Conservation (phyloP, 208 protist genomes). For the Trypanosoma cruzi region DNA sequence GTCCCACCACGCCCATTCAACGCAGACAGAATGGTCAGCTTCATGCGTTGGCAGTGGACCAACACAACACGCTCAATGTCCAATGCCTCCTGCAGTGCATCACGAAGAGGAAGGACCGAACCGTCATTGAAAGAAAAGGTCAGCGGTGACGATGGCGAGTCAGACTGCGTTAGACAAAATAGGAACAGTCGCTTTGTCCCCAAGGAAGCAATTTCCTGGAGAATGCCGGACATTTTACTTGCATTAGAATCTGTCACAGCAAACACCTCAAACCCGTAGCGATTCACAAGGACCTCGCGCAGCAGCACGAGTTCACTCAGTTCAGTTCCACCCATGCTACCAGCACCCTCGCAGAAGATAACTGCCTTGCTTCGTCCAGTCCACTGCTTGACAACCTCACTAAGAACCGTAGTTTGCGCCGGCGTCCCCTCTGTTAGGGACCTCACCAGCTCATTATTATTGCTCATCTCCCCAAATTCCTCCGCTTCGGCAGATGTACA, state of each 20-base stretch:
- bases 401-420: conserved; percentile 2
- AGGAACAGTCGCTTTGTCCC: conserved; percentile 35
- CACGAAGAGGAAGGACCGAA: conserved; percentile 25
- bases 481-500: conserved; percentile 22
- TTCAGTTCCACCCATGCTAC: conserved; percentile 19
- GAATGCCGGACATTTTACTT: conserved; percentile 5
- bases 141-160: conserved; percentile 7
- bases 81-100: conserved; percentile 11
- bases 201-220: conserved; percentile 2
- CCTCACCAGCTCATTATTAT: conserved; percentile 20
- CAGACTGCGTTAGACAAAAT: conserved; percentile 26
- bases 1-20: conserved; percentile 14
- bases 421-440: conserved; percentile 21
- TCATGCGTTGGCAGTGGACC: conserved; percentile 32
- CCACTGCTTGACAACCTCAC: conserved; percentile 29
- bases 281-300: conserved; percentile 38
- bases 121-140: conserved; percentile 33
- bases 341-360: conserved; percentile 19
- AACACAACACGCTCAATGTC: conserved; percentile 37
- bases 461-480: conserved; percentile 1
- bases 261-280: conserved; percentile 44
- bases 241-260: conserved; percentile 11
- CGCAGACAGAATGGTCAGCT: conserved; percentile 25
- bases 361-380: conserved; percentile 31
- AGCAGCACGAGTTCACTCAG: conserved; percentile 38